Base-by-base conservation (phyloP, 2,329 filamentous ascomycete genomes). In the Xylariaceae sp. region DNA sequence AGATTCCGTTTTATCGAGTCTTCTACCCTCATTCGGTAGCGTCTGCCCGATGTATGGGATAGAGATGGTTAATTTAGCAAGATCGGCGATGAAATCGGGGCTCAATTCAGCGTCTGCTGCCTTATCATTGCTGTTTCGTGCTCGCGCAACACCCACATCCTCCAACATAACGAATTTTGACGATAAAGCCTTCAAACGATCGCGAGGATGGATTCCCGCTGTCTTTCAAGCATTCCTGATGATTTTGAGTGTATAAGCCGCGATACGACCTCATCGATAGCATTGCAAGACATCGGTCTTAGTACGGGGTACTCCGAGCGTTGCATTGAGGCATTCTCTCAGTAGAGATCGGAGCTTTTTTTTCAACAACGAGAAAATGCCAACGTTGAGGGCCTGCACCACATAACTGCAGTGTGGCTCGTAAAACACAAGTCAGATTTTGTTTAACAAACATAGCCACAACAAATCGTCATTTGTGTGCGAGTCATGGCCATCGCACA, bases 121-220 rank as follows among this genome's bases (percentile, higher is more conserved):
- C 13, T 3, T 30, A 8, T 10, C 23, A 23, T 23, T 23, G 11
- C 4, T 17, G 10, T 13, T 13, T 3, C 4, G 9, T 13, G 34
- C 13, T 7, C 45, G 18, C 9, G 45, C 5, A 7, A 55, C 23
- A 50, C 57, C 47, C 7, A 34, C 39, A 13, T 59, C 47, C 13
- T 59, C 47, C 11, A 59, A 34, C 1, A 59, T 45, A 1, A 59
- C 47, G 47, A 51, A 59, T 51, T 55, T 55, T 11, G 52, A 59
- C n/a, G 17, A 51, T 23, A 59, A 39, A 11, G 49, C 10, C 15
- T 30, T 50, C 8, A 17, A 2, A 2, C 52, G 47, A 17, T 55
- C 35, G 2, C 56, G n/a, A 37, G 47, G 52, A 47, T 48, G 55
- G n/a, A 58, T 58, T 6, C 56, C 56, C 35, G 52, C 30, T 11